Conservation (phyloP, 176 grass and related monocot genomes). For the Aegilops umbellulata region DNA sequence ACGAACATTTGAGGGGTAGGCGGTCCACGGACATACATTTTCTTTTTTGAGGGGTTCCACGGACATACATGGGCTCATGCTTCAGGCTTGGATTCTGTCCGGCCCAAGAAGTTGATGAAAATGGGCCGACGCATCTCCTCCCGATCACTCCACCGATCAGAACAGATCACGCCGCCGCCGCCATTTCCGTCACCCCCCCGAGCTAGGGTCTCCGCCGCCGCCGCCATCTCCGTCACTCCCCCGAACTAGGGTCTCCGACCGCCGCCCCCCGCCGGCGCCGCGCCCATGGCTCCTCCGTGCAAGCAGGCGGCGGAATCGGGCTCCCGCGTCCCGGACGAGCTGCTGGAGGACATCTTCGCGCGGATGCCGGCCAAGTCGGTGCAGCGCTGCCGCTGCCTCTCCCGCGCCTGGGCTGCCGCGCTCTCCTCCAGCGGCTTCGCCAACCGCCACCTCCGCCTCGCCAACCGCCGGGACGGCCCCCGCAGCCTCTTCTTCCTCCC, state of each 20-base stretch:
- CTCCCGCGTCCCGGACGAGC: neutral
- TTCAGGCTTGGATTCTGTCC: no score
- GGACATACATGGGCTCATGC: no score
- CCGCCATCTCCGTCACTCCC: neutral
- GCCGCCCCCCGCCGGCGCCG: neutral
- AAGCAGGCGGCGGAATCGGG: neutral
- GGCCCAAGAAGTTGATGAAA: no score
- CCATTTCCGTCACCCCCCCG: neutral
- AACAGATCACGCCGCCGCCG: no score
- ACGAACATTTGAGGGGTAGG: no score
- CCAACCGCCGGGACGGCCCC: neutral
- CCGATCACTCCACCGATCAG: no score
- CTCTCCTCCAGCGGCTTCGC: neutral
- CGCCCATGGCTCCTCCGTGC: neutral
- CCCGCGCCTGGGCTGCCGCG: neutral
- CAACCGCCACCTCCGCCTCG: neutral
- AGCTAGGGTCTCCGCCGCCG: neutral
- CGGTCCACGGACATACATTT: no score
- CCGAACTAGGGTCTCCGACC: neutral
- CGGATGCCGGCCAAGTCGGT: slow-evolving; percentile 2
- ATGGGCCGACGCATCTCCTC: no score
- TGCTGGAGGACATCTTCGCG: slow-evolving; percentile 1
- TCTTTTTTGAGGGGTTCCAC: no score
- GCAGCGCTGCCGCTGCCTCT: slow-evolving; percentile 2
- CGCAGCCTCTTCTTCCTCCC: neutral